These are phyloP conservation scores for Paecilomyces sp. DNA, from an alignment of 2,329 filamentous ascomycete species.

Conservation along the genomic window DNA sequence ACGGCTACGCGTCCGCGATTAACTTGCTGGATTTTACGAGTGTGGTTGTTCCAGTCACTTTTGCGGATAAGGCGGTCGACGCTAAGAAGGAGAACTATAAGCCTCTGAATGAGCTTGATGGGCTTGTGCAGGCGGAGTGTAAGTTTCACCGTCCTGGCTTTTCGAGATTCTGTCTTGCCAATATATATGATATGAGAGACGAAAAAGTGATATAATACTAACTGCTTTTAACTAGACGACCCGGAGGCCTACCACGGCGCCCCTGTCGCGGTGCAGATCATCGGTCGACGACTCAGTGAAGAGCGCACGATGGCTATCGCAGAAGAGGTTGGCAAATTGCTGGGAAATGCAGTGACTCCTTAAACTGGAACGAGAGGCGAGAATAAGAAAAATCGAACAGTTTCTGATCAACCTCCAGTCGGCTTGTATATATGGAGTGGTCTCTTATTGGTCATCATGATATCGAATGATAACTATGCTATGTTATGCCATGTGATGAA, in stretches of 20 bases:
- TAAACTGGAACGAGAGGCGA: constrained; percentile 18
- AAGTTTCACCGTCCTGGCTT: background rate
- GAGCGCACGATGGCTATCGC: constrained; percentile 38
- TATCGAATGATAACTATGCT: background rate
- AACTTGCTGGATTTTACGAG: constrained; percentile 37
- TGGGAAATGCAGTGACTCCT: constrained; percentile 19
- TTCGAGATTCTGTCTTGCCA: no score
- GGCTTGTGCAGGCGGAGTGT: constrained; percentile 37
- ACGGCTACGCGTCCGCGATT: constrained; percentile 29
- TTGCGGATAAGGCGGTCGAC: constrained; percentile 35
- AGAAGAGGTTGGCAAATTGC: constrained; percentile 24
- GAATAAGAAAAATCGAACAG: no score
- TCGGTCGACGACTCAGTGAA: constrained; percentile 37
- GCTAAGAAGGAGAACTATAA: constrained; percentile 21
- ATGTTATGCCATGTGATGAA: background rate
- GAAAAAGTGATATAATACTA: background rate
- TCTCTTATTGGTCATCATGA: background rate
- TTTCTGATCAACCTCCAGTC: no score
- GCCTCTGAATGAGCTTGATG: constrained; percentile 36
- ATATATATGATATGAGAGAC: background rate
- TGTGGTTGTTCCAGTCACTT: constrained; percentile 40
- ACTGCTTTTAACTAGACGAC: constrained; percentile 14
- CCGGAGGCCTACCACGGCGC: constrained; percentile 37
- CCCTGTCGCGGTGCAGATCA: constrained; percentile 38
- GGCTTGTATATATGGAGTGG: background rate